phyloP scores from a whole-genome alignment of 1,284 basidiomycete species.

The Heterobasidion irregulare region DNA sequence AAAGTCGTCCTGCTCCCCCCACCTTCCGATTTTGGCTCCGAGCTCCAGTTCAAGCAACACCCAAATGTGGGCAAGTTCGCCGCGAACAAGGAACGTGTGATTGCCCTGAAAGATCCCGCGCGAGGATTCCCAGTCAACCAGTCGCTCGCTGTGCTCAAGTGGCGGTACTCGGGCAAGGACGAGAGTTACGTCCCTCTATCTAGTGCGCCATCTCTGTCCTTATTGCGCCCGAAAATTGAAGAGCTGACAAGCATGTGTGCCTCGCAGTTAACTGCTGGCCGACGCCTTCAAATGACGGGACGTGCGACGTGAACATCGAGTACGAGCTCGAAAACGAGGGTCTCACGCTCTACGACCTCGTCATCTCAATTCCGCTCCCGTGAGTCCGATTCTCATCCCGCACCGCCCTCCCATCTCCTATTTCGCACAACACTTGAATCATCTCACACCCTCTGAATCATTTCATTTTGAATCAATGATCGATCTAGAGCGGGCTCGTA shows the following conservation, averaged over 20 bases:
- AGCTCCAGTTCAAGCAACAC: constrained; percentile 93
- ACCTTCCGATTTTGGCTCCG: constrained; percentile 57
- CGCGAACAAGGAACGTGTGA: constrained; percentile 59
- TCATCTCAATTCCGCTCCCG: constrained; percentile 90
- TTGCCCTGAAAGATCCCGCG: constrained; percentile 81
- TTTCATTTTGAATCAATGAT: constrained; percentile 2
- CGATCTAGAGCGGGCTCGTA: constrained; percentile 65
- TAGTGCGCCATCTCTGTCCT: constrained; percentile 44
- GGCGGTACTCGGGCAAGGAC: constrained; percentile 88
- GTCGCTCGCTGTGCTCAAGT: constrained; percentile 83
- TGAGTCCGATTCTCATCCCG: constrained; percentile 30
- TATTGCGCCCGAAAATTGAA: not conserved
- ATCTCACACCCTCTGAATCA: no score
- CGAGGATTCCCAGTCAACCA: constrained; percentile 87
- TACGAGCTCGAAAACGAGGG: constrained; percentile 90
- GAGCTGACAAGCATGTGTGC: constrained; percentile 5
- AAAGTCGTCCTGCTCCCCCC: constrained; percentile 61
- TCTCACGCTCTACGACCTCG: constrained; percentile 75
- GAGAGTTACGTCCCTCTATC: constrained; percentile 88
- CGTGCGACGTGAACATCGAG: constrained; percentile 91
- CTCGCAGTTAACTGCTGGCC: constrained; percentile 91
- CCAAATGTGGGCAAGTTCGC: constrained; percentile 89
- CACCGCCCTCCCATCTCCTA: not conserved
- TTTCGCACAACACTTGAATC: not conserved
- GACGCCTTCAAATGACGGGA: constrained; percentile 82